These are phyloP conservation scores for Cystofilobasidium macerans DNA, from an alignment of 768 basidiomycete genomes.

Conservation along the genomic window DNA sequence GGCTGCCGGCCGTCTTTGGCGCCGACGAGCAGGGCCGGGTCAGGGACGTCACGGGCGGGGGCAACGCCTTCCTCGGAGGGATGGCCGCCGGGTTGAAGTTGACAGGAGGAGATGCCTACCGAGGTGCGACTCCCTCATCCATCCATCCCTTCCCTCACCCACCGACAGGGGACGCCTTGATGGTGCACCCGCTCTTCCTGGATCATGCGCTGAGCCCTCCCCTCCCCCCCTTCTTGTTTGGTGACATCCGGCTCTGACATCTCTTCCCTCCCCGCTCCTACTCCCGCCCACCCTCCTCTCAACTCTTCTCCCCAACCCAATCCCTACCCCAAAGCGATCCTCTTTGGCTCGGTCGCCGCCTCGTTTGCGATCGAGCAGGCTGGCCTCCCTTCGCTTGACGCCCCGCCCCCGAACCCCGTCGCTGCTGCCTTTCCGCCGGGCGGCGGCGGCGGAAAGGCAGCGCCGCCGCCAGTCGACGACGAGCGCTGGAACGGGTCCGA, in stretches of 20 bases:
- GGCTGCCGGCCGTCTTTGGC: constrained; percentile 23
- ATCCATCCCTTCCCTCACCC: neutral
- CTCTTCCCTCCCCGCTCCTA: neutral
- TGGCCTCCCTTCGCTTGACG: constrained; percentile 5
- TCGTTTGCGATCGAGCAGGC: constrained; percentile 26
- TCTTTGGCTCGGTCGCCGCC: constrained; percentile 18
- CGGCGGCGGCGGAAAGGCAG: constrained; percentile 2
- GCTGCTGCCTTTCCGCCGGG: no score
- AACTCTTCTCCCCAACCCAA: neutral
- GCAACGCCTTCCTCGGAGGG: constrained; percentile 25
- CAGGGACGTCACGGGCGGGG: constrained; percentile 21
- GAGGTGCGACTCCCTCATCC: constrained; percentile 3
- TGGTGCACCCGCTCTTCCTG: neutral
- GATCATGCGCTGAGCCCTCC: neutral
- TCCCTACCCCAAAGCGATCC: neutral
- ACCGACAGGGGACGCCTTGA: neutral
- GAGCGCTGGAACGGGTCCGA: no score
- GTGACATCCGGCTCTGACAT: no score
- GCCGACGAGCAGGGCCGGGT: constrained; percentile 17
- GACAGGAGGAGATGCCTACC: neutral
- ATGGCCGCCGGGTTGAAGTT: constrained; percentile 12
- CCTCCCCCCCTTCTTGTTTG: no score
- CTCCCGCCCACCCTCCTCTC: neutral
- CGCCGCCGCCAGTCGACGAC: no score
- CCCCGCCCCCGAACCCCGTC: neutral